Percentiles rank a stretch among this genome's conserved stretches.
Conservation (phyloP, 768 basidiomycete species). For the Boletus insuetus region DNA sequence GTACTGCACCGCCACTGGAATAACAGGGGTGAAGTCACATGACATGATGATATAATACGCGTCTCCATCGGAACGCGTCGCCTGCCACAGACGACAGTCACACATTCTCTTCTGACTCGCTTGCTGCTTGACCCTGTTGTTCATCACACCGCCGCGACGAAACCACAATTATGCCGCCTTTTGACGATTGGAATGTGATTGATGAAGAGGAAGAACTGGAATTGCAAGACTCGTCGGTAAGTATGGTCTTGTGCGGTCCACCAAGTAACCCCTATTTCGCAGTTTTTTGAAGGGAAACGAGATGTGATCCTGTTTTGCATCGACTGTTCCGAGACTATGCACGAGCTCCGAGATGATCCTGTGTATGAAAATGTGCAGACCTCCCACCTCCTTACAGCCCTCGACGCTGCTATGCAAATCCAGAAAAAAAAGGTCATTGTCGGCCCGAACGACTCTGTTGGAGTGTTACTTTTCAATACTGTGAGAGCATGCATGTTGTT, state of each 20-base stretch:
- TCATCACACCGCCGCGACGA: background rate
- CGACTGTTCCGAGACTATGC: conserved; percentile 92
- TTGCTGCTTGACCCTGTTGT: background rate
- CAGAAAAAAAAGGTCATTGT: conserved; percentile 88
- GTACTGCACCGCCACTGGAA: no score
- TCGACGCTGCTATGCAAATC: conserved; percentile 82
- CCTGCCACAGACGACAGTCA: background rate
- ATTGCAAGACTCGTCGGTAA: conserved; percentile 65
- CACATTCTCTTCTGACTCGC: background rate
- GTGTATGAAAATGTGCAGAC: conserved; percentile 64
- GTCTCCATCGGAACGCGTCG: conserved; percentile 2
- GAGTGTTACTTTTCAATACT: conserved; percentile 90
- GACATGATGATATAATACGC: conserved; percentile 26
- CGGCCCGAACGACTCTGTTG: conserved; percentile 86
- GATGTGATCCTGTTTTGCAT: conserved; percentile 96
- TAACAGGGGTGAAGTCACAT: conserved; percentile 16
- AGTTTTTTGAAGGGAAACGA: conserved; percentile 71
- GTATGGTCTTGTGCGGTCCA: conserved; percentile 15
- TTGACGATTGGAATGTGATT: conserved; percentile 77
- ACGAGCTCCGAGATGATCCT: conserved; percentile 62
- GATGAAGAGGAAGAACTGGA: conserved; percentile 85
- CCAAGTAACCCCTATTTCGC: conserved; percentile 14
- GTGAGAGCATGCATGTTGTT: conserved; percentile 42
- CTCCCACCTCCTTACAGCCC: conserved; percentile 73
- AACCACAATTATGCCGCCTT: conserved; percentile 50